Conservation (phyloP, 1,139 yeast species). For the Scheffersomyces lignicola region DNA sequence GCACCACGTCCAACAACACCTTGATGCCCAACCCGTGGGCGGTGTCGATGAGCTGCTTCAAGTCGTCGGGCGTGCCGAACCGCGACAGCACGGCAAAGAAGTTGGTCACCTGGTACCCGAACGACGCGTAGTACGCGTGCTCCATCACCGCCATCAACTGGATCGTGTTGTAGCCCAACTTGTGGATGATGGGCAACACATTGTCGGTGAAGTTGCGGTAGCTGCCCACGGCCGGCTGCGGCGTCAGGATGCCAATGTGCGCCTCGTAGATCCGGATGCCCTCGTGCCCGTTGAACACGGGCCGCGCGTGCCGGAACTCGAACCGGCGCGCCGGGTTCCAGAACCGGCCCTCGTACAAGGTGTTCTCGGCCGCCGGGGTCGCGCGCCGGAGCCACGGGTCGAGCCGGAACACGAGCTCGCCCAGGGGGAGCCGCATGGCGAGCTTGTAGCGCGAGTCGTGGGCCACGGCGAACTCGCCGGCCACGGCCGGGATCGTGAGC, state of each 20-base stretch:
- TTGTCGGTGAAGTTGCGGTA: constrained; percentile 82
- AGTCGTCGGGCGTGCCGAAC: constrained; percentile 92
- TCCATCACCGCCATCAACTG: constrained; percentile 99
- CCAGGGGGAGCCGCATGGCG: constrained; percentile 62
- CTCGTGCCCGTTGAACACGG: constrained; percentile 45
- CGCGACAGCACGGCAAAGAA: constrained; percentile 90
- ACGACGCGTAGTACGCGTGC: constrained; percentile 96
- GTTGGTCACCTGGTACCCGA: constrained; percentile 93
- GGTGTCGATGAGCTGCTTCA: constrained; percentile 84
- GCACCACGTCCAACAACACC: constrained; percentile 89
- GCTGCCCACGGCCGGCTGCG: constrained; percentile 81
- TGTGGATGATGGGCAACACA: constrained; percentile 78
- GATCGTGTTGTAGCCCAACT: constrained; percentile 86
- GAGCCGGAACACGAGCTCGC: constrained; percentile 71
- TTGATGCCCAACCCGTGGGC: constrained; percentile 89
- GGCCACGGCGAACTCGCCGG: constrained; percentile 65
- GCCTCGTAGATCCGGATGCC: constrained; percentile 88
- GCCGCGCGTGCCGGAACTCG: constrained; percentile 63
- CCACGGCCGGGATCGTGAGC: constrained; percentile 52
- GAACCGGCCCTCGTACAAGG: constrained; percentile 77
- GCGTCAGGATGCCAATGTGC: constrained; percentile 92
- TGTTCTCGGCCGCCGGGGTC: constrained; percentile 55
- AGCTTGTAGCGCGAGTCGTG: constrained; percentile 83
- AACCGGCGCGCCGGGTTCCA: constrained; percentile 78
- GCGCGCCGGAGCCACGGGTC: constrained; percentile 92